Base-by-base conservation (phyloP, 2,329 filamentous ascomycete genomes). In the Xylaria digitata region DNA sequence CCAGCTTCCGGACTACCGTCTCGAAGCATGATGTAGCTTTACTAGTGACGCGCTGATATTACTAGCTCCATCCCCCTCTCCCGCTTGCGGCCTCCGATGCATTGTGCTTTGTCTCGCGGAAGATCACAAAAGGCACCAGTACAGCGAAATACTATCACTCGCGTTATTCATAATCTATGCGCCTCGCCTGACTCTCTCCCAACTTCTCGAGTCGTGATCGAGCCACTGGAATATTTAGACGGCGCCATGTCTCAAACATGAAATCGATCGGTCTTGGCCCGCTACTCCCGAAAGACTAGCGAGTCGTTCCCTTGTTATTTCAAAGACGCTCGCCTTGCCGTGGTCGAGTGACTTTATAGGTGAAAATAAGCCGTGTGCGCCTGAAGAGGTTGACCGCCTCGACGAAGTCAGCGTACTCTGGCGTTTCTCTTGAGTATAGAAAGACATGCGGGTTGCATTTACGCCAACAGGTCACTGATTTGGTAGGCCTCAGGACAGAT, bases 81-180 rank as follows among this genome's bases (percentile, higher is more conserved):
- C n/a, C 37, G 32, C 3, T 6, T 19, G 9, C 9, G n/a, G 62
- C 34, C 37, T 54, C 13, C 30, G 37, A 32, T 32, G 1, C 6
- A 43, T 60, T 45, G 49, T 32, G n/a, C 40, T 21, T 59, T 21
- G 34, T 19, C 45, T 21, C 11, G 8, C 40, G 26, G 19, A 58
- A 52, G 8, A 6, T 40, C 6, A 49, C 21, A 7, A 49, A 13
- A 19, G 45, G 5, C 45, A 23, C 7, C 17, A 15, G 32, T 21
- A 32, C 21, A 23, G 37, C 19, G 34, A 21, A 6, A 23, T 37
- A 30, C 15, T 34, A 23, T 49, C 43, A 8, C 45, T 19, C 13
- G 26, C 9, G 1, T 50, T 13, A 13, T 56, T 21, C 21, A 48
- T 42, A 23, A 21, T 43, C 17, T 13, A 32, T 48, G 32, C 21